phyloP scores from a whole-genome alignment of 208 protist species.

The Trypanosoma congolense region DNA sequence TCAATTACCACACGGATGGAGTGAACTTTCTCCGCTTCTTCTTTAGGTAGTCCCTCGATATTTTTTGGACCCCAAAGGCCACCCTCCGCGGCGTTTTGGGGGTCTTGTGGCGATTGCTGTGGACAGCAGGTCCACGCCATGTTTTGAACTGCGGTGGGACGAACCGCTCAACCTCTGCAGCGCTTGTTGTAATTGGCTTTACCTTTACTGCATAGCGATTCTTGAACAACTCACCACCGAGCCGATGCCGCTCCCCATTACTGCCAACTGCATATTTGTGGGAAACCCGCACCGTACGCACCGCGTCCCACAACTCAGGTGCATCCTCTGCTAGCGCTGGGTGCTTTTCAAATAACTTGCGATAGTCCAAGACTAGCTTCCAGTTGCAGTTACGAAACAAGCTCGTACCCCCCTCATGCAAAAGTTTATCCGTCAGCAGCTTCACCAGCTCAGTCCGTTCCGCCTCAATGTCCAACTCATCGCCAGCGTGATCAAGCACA shows the following conservation, averaged over 20 bases:
- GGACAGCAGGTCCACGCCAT: conserved; percentile 34
- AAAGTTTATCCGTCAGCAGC: conserved; percentile 16
- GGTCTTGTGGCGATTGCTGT: conserved; percentile 27
- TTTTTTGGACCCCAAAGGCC: conserved; percentile 66
- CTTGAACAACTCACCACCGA: conserved; percentile 39
- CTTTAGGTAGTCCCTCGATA: conserved; percentile 78
- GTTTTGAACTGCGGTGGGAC: conserved; percentile 76
- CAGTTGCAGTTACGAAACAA: conserved; percentile 24
- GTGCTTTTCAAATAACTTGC: conserved; percentile 60
- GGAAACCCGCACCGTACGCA: conserved; percentile 48
- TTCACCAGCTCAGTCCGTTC: conserved; percentile 16
- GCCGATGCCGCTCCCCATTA: conserved; percentile 12
- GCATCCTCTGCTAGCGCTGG: conserved; percentile 26
- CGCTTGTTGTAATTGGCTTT: conserved; percentile 38
- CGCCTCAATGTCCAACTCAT: conserved; percentile 8
- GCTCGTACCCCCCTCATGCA: neutral
- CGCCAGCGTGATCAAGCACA: conserved; percentile 39
- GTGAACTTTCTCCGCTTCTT: conserved; percentile 47
- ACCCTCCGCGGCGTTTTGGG: conserved; percentile 23
- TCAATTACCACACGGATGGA: conserved; percentile 12
- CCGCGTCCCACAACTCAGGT: conserved; percentile 64
- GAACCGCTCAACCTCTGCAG: conserved; percentile 49
- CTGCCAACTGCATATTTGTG: conserved; percentile 29
- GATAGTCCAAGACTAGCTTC: conserved; percentile 45
- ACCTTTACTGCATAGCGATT: conserved; percentile 49